Conservation (phyloP, 202 grass and related monocot genomes). For the Zizania palustris region DNA sequence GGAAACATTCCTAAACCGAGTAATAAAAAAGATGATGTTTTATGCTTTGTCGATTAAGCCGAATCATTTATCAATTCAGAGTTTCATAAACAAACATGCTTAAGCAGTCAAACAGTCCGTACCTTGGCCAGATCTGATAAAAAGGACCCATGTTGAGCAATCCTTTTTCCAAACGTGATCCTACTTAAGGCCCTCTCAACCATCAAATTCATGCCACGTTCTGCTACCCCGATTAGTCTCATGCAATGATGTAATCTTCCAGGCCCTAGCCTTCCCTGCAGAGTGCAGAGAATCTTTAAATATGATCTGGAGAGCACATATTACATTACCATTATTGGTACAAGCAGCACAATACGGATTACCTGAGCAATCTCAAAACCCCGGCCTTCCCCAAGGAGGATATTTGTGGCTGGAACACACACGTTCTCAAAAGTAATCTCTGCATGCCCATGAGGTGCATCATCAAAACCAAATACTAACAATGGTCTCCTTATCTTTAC, state of each 20-base stretch:
- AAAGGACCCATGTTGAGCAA: constrained; percentile 90
- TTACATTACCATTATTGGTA: background rate
- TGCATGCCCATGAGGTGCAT: constrained; percentile 92
- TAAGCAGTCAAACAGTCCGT: constrained; percentile 3
- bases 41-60: background rate
- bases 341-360: constrained; percentile 35
- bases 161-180: constrained; percentile 79
- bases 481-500: constrained; percentile 86
- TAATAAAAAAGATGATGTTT: background rate
- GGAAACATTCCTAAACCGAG: background rate
- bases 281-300: background rate
- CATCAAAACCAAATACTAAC: constrained; percentile 89
- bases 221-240: constrained; percentile 83
- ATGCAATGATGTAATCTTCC: constrained; percentile 97
- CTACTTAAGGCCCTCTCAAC: constrained; percentile 83
- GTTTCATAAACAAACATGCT: background rate
- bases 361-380: constrained; percentile 99
- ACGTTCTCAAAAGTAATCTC: constrained; percentile 95
- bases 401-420: constrained; percentile 69
- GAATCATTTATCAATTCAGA: background rate
- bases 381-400: constrained; percentile 85
- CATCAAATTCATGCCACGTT: constrained; percentile 87
- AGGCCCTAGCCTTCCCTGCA: constrained; percentile 94
- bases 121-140: constrained; percentile 91
- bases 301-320: constrained; percentile 26